Evolutionary conservation across 1,284 basidiomycete genomes (phyloP), one percentile per base, ranked within the genome.

Genomic region (Rhodotorula sp.): DNA sequence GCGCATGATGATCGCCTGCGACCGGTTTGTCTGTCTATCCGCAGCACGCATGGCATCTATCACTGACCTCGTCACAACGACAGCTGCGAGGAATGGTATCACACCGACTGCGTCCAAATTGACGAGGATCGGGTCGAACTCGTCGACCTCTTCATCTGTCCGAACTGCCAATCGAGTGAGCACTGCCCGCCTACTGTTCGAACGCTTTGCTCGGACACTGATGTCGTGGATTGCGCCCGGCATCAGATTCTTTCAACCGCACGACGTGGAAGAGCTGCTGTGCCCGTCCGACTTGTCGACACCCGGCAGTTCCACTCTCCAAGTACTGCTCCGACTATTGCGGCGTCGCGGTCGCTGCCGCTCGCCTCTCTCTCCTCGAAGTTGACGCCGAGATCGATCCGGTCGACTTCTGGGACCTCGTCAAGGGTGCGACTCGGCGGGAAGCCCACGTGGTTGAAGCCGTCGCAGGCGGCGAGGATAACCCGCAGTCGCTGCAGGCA

Each of bases 21-120:
- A 93, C 82, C 85, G 87, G 90, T 91, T 75, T 67, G 83, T 78
- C 30, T 20, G 2, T 30, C 4, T 24, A 33, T 4, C 29, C 26
- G 42, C 26, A 42, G 6, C 10, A 14, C 48, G 6, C 64, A 69
- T 15, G 14, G 17, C 17, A 33, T 56, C 4, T n/a, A 12, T 4
- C 3, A 37, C 30, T 57, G 24, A 42, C 20, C 26, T 44, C 12
- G 48, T n/a, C 24, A 45, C 18, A 7, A 54, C 14, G 24, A 5
- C 75, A 91, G 90, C 44, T 93, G 91, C 79, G 91, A 93, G 77
- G 89, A 92, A 73, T 93, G 91, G 91, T 93, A 91, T 79, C 91
- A 93, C 77, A 89, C 89, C 0, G 84, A 86, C 64, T 93, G 91
- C 76, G 87, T 93, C 37, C 82, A 86, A 51, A 89, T 93, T 84